phyloP scores from a whole-genome alignment of 2,329 filamentous ascomycete genomes.

The Hymenoscyphus linearis region DNA sequence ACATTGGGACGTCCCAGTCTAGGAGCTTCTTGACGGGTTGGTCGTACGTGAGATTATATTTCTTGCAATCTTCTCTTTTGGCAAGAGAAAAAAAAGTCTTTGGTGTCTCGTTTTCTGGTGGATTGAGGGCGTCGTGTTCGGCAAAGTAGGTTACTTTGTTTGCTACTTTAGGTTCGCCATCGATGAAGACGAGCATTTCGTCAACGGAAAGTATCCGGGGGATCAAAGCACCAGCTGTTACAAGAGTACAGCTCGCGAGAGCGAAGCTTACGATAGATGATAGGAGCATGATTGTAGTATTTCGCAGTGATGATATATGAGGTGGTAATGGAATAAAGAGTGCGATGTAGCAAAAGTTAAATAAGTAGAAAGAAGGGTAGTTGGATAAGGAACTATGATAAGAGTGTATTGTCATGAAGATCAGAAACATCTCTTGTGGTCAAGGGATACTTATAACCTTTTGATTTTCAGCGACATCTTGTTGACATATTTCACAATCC shows the following conservation, averaged over 20 bases:
- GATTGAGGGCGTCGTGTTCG: slow-evolving; percentile 6
- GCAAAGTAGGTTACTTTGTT: slow-evolving; percentile 24
- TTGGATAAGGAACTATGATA: too few relatives aligned
- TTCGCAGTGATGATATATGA: neutral
- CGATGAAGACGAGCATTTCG: slow-evolving; percentile 26
- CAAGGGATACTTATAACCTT: too few relatives aligned
- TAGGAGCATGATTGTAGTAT: slow-evolving; percentile 1
- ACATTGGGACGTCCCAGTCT: slow-evolving; percentile 37
- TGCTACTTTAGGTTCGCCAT: slow-evolving; percentile 26
- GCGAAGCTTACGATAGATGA: neutral
- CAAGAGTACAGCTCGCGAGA: slow-evolving; percentile 6
- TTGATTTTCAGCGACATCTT: too few relatives aligned
- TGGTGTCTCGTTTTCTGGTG: neutral
- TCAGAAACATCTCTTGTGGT: too few relatives aligned
- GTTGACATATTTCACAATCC: too few relatives aligned
- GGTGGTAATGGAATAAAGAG: neutral
- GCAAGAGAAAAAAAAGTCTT: neutral
- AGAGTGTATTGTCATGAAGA: too few relatives aligned
- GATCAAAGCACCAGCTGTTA: neutral
- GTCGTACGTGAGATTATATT: slow-evolving; percentile 23
- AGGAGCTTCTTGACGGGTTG: slow-evolving; percentile 28
- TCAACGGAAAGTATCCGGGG: slow-evolving; percentile 17
- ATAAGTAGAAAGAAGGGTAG: too few relatives aligned
- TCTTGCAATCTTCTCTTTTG: slow-evolving; percentile 1
- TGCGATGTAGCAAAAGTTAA: too few relatives aligned